Evolutionary conservation across 2,329 filamentous ascomycete species (phyloP).

Genomic region (Ilyonectria destructans): DNA sequence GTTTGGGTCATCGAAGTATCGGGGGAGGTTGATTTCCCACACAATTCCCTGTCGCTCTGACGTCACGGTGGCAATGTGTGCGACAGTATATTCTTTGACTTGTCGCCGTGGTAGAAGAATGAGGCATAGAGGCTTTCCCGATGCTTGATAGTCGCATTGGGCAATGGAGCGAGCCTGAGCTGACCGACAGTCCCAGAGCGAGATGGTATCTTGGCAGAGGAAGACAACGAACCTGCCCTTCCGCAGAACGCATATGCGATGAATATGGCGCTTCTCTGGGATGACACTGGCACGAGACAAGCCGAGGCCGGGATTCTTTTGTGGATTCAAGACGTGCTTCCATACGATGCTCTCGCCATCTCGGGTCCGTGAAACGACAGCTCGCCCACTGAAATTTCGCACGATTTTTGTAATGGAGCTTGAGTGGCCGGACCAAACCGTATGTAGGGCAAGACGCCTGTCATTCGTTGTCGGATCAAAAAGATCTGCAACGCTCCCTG

Average conservation of each 20-base stretch:
- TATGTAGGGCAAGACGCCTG: slow-evolving; percentile 73
- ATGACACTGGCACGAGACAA: slow-evolving; percentile 80
- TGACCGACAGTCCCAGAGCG: slow-evolving; percentile 84
- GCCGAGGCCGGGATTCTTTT: slow-evolving; percentile 58
- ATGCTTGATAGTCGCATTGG: slow-evolving; percentile 67
- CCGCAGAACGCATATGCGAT: slow-evolving; percentile 84
- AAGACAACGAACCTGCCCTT: slow-evolving; percentile 88
- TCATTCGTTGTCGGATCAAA: slow-evolving; percentile 80
- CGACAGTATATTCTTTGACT: slow-evolving; percentile 69
- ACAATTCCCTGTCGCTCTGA: slow-evolving; percentile 85
- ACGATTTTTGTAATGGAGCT: slow-evolving; percentile 87
- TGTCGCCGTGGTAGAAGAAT: slow-evolving; percentile 79
- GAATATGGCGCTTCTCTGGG: slow-evolving; percentile 79
- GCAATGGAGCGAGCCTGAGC: slow-evolving; percentile 71
- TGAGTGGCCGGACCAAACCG: slow-evolving; percentile 89
- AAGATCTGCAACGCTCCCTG: slow-evolving; percentile 83
- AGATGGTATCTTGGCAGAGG: slow-evolving; percentile 79
- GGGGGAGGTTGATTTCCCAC: slow-evolving; percentile 82
- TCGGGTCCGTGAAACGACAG: slow-evolving; percentile 85
- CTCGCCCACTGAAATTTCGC: slow-evolving; percentile 85
- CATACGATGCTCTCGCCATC: slow-evolving; percentile 88
- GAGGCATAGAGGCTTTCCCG: slow-evolving; percentile 84
- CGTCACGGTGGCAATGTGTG: slow-evolving; percentile 87
- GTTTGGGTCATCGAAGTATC: slow-evolving; percentile 53
- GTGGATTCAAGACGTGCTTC: slow-evolving; percentile 73